Evolutionary conservation across 306 rosid species (phyloP).

Genomic region (Quillaja saponaria): DNA sequence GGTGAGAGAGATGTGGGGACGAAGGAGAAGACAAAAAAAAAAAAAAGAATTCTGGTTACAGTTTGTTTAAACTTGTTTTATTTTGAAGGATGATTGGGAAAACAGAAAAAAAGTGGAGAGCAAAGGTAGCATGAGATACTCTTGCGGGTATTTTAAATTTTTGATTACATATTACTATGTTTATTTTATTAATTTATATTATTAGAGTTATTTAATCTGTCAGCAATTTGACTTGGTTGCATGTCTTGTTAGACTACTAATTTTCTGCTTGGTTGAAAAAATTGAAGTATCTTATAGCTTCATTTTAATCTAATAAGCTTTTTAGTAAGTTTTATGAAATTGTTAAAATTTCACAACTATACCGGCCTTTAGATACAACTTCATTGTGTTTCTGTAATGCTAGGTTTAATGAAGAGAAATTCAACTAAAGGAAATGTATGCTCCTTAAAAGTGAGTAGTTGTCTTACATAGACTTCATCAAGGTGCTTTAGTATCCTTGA

Average conservation of each 20-base stretch:
- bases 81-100: conserved; percentile 14
- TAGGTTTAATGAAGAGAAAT: too few species aligned
- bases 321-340: too few species aligned
- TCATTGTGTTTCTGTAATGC: too few species aligned
- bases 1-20: conserved; percentile 11
- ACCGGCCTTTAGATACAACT: too few species aligned
- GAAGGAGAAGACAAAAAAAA: neutral
- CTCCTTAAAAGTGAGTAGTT: too few species aligned
- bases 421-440: too few species aligned
- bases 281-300: neutral
- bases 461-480: too few species aligned
- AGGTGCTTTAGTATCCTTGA: too few species aligned
- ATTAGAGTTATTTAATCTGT: neutral
- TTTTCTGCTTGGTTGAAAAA: conserved; percentile 29
- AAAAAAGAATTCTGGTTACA: conserved; percentile 27
- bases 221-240: conserved; percentile 44
- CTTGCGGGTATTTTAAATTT: neutral
- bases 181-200: too few species aligned
- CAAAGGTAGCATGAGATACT: neutral
- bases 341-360: too few species aligned
- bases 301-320: too few species aligned
- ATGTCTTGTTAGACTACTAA: conserved; percentile 33
- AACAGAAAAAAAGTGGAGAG: neutral
- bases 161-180: neutral
- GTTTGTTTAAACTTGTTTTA: conserved; percentile 28